phyloP scores from a whole-genome alignment of 495 filamentous ascomycete species.

The Xylaria flabelliformis region DNA sequence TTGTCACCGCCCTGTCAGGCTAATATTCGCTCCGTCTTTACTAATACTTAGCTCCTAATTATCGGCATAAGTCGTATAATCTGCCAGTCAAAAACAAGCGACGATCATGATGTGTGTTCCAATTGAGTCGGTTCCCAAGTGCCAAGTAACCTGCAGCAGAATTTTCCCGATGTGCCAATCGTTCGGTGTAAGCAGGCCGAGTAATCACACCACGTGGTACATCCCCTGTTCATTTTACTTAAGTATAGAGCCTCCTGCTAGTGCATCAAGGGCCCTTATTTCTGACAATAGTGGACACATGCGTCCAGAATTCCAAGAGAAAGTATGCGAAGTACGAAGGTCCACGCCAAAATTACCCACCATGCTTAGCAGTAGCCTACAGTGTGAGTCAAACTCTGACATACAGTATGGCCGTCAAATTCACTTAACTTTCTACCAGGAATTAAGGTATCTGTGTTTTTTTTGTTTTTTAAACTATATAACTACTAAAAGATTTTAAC shows the following conservation, averaged over 20 bases:
- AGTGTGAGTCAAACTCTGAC: no score
- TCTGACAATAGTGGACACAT: not conserved
- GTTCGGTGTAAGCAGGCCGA: not conserved
- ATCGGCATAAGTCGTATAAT: not conserved
- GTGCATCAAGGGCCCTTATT: not conserved
- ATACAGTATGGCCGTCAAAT: no score
- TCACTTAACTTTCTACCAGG: no score
- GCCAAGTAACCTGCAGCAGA: not conserved
- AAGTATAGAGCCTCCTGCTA: no score
- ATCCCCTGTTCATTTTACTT: not conserved
- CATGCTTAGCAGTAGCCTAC: no score
- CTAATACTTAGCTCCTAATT: not conserved
- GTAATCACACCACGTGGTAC: not conserved
- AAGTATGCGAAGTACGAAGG: no score
- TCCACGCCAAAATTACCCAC: no score
- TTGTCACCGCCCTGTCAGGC: no score
- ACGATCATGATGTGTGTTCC: not conserved
- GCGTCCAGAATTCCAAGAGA: not conserved
- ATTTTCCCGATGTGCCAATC: not conserved
- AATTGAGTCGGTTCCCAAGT: not conserved
- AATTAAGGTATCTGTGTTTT: no score
- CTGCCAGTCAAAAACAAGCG: not conserved
- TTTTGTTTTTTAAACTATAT: no score
- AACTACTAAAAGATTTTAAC: no score
- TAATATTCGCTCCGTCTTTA: not conserved